Percentiles rank a stretch among this genome's conserved stretches.
phyloP scores from a whole-genome alignment of 2,329 filamentous ascomycete genomes.

The Rutstroemia sp. region DNA sequence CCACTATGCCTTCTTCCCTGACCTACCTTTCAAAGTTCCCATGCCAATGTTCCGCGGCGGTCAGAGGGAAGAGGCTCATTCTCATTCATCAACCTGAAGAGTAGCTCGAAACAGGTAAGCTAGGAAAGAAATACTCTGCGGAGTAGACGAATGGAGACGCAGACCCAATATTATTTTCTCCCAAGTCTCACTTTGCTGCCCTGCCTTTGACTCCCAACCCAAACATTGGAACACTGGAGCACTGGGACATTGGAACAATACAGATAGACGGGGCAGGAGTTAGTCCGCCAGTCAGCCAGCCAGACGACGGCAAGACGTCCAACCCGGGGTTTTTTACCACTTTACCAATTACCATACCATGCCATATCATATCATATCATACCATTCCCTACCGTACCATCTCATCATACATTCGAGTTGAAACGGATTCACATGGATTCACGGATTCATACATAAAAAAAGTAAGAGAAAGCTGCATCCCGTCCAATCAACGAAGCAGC shows the following conservation, averaged over 20 bases:
- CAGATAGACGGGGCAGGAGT: too few species aligned
- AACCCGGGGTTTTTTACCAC: too few species aligned
- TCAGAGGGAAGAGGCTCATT: slow-evolving; percentile 8
- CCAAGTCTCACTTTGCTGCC: background rate
- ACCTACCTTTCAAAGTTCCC: background rate
- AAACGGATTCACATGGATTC: background rate
- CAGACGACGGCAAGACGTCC: too few species aligned
- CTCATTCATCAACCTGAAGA: background rate
- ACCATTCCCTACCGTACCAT: too few species aligned
- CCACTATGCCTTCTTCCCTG: background rate
- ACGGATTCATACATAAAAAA: background rate
- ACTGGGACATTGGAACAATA: too few species aligned
- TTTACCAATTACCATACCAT: too few species aligned
- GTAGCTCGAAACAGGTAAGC: slow-evolving; percentile 4
- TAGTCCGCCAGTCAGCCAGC: too few species aligned
- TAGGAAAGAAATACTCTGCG: background rate
- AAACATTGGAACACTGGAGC: too few species aligned
- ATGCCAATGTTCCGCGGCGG: slow-evolving; percentile 8
- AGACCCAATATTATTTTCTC: background rate
- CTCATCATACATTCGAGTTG: background rate
- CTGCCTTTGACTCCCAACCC: too few species aligned
- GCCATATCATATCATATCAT: too few species aligned
- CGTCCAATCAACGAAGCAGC: too few species aligned
- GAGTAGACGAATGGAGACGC: slow-evolving; percentile 4
- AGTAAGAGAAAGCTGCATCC: too few species aligned